Evolutionary conservation across 2,329 filamentous ascomycete species (phyloP).

Genomic region (Monascus ruber): DNA sequence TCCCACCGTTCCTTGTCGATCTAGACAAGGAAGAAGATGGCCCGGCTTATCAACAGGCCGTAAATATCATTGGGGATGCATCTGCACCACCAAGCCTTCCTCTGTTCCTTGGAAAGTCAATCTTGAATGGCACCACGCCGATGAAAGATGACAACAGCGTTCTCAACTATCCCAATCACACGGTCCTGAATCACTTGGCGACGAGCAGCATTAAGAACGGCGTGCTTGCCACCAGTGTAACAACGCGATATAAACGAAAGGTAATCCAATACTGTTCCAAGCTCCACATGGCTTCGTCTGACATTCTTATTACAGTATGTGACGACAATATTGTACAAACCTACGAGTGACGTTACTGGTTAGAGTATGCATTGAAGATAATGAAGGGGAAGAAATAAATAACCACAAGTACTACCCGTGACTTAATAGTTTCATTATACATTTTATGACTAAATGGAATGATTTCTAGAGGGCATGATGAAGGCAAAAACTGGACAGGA

Average conservation of each 20-base stretch:
- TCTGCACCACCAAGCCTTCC: slow-evolving; percentile 75
- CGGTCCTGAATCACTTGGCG: slow-evolving; percentile 87
- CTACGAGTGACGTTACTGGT: slow-evolving; percentile 43
- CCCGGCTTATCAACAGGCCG: slow-evolving; percentile 60
- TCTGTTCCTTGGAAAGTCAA: slow-evolving; percentile 85
- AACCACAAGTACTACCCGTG: neutral
- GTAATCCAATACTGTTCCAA: slow-evolving; percentile 12
- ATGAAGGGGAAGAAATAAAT: slow-evolving; percentile 1
- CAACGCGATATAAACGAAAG: slow-evolving; percentile 94
- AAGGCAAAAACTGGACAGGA: too few relatives aligned
- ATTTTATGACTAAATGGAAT: too few relatives aligned
- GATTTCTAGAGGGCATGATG: too few relatives aligned
- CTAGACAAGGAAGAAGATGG: slow-evolving; percentile 74
- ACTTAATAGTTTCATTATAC: too few relatives aligned
- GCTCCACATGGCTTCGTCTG: slow-evolving; percentile 1
- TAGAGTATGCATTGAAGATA: slow-evolving; percentile 9
- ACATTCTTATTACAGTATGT: slow-evolving; percentile 58
- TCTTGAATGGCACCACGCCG: slow-evolving; percentile 78
- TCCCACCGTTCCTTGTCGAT: slow-evolving; percentile 78
- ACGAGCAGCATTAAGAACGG: slow-evolving; percentile 98
- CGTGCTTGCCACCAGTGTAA: slow-evolving; percentile 87
- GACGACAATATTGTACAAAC: slow-evolving; percentile 96
- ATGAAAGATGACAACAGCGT: slow-evolving; percentile 99
- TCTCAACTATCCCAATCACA: slow-evolving; percentile 92
- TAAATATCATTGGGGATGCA: slow-evolving; percentile 64